Conservation (phyloP, 805 yeast species). For the Yamadazyma paraphyllophila region DNA sequence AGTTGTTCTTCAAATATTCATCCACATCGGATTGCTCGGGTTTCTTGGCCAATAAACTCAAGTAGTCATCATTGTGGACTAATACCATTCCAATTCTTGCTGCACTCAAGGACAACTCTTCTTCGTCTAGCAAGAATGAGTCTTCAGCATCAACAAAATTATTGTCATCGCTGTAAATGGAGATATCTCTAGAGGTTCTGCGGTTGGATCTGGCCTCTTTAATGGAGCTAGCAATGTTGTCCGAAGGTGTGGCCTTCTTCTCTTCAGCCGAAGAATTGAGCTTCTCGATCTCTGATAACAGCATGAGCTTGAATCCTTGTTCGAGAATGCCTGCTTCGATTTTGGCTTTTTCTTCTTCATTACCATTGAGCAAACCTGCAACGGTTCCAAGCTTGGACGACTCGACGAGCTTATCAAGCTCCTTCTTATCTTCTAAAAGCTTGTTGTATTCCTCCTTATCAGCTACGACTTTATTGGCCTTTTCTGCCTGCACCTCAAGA, state of each 20-base stretch:
- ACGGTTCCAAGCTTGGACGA: conserved; percentile 5
- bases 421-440: neutral
- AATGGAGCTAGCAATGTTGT: conserved; percentile 11
- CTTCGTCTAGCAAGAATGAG: conserved; percentile 25
- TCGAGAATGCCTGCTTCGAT: neutral
- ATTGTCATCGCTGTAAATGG: conserved; percentile 14
- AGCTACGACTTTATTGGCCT: conserved; percentile 16
- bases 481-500: conserved; percentile 14
- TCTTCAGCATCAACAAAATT: conserved; percentile 29
- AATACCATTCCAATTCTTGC: conserved; percentile 25
- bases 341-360: neutral
- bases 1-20: conserved; percentile 19
- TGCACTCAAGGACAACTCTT: conserved; percentile 27
- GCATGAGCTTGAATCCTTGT: conserved; percentile 6
- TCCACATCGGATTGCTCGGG: conserved; percentile 18
- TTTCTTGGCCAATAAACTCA: conserved; percentile 12
- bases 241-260: conserved; percentile 7
- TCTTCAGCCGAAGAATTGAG: neutral
- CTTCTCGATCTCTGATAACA: conserved; percentile 4
- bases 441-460: conserved; percentile 9
- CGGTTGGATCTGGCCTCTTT: conserved; percentile 12
- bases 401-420: neutral
- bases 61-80: conserved; percentile 19
- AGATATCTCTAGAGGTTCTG: conserved; percentile 14
- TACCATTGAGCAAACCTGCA: conserved; percentile 3